These are phyloP conservation scores for Termitomyces sp. DNA, from an alignment of 768 basidiomycete genomes.

Conservation along the genomic window DNA sequence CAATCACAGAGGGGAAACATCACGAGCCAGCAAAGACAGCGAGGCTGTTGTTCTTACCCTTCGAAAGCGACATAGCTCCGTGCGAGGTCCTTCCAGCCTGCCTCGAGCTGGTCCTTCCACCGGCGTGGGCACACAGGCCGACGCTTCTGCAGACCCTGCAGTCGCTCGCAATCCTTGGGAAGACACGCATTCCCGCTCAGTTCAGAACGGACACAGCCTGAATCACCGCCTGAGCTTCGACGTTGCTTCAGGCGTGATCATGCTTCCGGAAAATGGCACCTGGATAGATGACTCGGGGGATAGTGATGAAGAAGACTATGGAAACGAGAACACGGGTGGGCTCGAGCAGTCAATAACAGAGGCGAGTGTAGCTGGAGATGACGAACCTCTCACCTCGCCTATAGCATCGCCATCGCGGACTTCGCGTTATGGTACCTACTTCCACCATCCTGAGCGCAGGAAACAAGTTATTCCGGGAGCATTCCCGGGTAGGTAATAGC, in stretches of 20 bases:
- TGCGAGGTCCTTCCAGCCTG: not conserved
- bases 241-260: constrained; percentile 83
- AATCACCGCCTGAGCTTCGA: constrained; percentile 78
- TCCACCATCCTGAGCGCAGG: constrained; percentile 79
- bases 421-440: constrained; percentile 75
- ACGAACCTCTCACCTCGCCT: constrained; percentile 15
- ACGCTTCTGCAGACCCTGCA: constrained; percentile 21
- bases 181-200: constrained; percentile 37
- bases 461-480: constrained; percentile 58
- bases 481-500: constrained; percentile 35
- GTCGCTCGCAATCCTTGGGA: constrained; percentile 56
- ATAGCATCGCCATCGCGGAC: constrained; percentile 35
- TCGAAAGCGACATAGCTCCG: constrained; percentile 56
- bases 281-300: constrained; percentile 56
- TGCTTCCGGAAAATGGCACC: constrained; percentile 72
- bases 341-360: constrained; percentile 26
- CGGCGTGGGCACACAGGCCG: constrained; percentile 1
- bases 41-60: constrained; percentile 82
- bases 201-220: constrained; percentile 21
- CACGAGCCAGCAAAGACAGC: constrained; percentile 37
- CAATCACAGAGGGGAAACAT: constrained; percentile 41
- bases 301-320: constrained; percentile 44
- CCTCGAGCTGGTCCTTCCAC: constrained; percentile 12
- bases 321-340: constrained; percentile 27
- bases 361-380: constrained; percentile 15